These are phyloP conservation scores for Aspergillus sclerotialis DNA, from an alignment of 2,329 filamentous ascomycete species.

Conservation along the genomic window DNA sequence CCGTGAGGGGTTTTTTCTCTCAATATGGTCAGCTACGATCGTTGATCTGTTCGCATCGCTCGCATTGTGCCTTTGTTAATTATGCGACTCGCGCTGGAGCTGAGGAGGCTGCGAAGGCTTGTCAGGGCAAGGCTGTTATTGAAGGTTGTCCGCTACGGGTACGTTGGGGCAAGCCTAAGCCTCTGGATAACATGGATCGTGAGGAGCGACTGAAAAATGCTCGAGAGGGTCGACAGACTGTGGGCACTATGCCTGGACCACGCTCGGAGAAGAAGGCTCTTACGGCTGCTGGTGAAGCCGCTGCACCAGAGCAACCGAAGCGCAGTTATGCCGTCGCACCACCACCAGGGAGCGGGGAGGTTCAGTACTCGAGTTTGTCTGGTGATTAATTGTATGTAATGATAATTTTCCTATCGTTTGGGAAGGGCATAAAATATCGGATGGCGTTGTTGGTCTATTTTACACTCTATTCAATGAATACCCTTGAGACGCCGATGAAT, in stretches of 20 bases:
- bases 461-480: conserved; percentile 22
- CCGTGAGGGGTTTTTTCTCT: conserved; percentile 84
- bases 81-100: conserved; percentile 78
- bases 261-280: conserved; percentile 26
- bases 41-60: conserved; percentile 91
- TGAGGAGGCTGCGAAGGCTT: conserved; percentile 75
- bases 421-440: conserved; percentile 21
- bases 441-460: conserved; percentile 28
- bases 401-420: conserved; percentile 12
- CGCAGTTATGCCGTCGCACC: conserved; percentile 54
- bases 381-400: conserved; percentile 55
- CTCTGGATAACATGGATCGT: conserved; percentile 83
- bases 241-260: conserved; percentile 40
- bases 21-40: conserved; percentile 85
- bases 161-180: conserved; percentile 87
- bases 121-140: conserved; percentile 82
- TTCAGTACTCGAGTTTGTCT: conserved; percentile 77
- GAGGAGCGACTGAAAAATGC: conserved; percentile 78
- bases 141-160: conserved; percentile 84
- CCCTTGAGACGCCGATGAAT: conserved; percentile 25
- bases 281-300: conserved; percentile 36
- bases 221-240: conserved; percentile 63
- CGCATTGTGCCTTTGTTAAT: conserved; percentile 95
- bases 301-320: conserved; percentile 25
- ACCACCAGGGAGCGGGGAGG: conserved; percentile 70